Evolutionary conservation across 2,329 filamentous ascomycete species (phyloP).

Genomic region (Neospermospora avenae): DNA sequence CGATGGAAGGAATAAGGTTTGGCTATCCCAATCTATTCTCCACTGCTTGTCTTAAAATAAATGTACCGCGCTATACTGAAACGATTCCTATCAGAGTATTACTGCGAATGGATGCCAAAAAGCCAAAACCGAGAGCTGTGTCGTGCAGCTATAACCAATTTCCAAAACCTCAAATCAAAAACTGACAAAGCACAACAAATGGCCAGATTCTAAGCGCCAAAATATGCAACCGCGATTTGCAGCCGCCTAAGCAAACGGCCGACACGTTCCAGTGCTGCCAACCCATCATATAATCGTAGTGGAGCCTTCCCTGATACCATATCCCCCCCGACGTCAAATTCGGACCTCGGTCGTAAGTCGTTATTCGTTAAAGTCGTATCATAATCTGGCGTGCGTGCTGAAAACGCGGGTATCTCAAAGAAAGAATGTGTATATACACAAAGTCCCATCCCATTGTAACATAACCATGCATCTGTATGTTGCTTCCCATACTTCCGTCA

Average conservation of each 20-base stretch:
- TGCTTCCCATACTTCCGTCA: too few relatives aligned
- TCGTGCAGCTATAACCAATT: too few relatives aligned
- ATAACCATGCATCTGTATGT: too few relatives aligned
- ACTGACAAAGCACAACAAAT: not conserved
- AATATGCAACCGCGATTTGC: not conserved
- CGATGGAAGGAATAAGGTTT: too few relatives aligned
- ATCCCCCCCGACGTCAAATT: not conserved
- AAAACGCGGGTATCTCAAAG: slow-evolving; percentile 30
- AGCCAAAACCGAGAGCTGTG: too few relatives aligned
- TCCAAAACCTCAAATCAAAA: too few relatives aligned
- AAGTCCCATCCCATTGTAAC: slow-evolving; percentile 1
- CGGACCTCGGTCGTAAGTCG: not conserved
- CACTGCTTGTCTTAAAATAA: too few relatives aligned
- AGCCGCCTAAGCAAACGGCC: not conserved
- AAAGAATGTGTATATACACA: slow-evolving; percentile 26
- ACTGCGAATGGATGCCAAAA: too few relatives aligned
- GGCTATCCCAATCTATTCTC: too few relatives aligned
- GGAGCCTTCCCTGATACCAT: not conserved
- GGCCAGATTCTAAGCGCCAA: not conserved
- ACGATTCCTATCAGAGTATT: too few relatives aligned
- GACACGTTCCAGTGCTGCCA: not conserved
- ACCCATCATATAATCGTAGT: not conserved
- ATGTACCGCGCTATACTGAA: too few relatives aligned
- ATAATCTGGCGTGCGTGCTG: slow-evolving; percentile 17
- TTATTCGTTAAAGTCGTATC: slow-evolving; percentile 21